Evolutionary conservation across 2,329 filamentous ascomycete genomes (phyloP).

Genomic region (Neospermospora avenae): DNA sequence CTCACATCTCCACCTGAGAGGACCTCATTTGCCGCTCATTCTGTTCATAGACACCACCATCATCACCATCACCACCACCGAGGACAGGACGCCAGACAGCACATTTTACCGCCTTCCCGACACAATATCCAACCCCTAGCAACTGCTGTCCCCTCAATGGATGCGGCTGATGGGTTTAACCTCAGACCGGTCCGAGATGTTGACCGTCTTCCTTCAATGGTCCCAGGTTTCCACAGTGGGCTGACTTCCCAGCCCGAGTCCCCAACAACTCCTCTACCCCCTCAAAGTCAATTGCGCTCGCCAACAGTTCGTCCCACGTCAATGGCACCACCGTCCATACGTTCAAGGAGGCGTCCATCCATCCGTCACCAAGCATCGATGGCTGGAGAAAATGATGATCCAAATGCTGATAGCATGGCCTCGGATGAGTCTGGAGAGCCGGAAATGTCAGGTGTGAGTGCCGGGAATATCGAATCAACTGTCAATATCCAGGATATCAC

Average conservation of each 20-base stretch:
- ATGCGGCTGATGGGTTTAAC: constrained; percentile 67
- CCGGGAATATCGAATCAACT: constrained; percentile 73
- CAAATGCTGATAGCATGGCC: constrained; percentile 76
- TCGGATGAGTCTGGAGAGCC: constrained; percentile 75
- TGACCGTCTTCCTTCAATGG: constrained; percentile 81
- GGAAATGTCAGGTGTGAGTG: constrained; percentile 69
- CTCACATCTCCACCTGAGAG: constrained; percentile 70
- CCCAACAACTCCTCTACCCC: constrained; percentile 77
- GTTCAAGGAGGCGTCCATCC: constrained; percentile 70
- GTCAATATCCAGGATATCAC: constrained; percentile 82
- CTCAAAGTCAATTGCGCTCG: constrained; percentile 58
- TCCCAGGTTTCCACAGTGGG: constrained; percentile 64
- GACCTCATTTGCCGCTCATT: constrained; percentile 57
- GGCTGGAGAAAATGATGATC: constrained; percentile 84
- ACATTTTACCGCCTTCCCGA: constrained; percentile 47
- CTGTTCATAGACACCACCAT: constrained; percentile 49
- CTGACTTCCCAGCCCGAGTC: constrained; percentile 87
- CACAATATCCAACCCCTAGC: constrained; percentile 64
- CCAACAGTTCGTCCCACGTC: constrained; percentile 53
- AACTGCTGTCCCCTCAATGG: constrained; percentile 63
- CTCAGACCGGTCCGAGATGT: constrained; percentile 75
- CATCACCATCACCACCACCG: constrained; percentile 52
- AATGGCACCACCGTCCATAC: constrained; percentile 49
- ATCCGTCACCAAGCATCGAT: constrained; percentile 85
- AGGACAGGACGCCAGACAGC: constrained; percentile 48